Conservation (phyloP, 176 grass and related monocot genomes). For the Aegilops tauschii region DNA sequence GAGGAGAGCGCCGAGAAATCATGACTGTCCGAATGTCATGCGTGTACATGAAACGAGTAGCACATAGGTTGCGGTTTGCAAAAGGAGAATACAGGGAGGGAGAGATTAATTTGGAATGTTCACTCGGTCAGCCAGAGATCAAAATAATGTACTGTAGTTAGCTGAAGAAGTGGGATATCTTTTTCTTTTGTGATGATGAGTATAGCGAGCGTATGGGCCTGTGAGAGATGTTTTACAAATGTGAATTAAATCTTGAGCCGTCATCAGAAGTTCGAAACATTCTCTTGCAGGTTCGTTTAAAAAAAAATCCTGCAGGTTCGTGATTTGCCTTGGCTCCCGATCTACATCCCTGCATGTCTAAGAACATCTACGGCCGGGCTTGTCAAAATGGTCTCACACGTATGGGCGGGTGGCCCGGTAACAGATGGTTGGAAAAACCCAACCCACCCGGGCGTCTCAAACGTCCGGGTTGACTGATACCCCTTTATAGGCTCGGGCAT, state of each 20-base stretch:
- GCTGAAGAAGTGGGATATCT: background rate
- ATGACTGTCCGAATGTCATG: constrained; percentile 21
- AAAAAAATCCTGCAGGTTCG: too few species aligned
- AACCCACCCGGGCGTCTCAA: too few species aligned
- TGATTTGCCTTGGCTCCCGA: background rate
- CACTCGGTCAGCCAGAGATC: background rate
- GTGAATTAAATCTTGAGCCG: constrained; percentile 12
- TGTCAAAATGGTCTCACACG: too few species aligned
- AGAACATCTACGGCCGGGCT: too few species aligned
- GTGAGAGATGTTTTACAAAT: constrained; percentile 15
- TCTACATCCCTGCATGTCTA: too few species aligned
- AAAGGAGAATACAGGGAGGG: constrained; percentile 6
- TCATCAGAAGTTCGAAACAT: background rate
- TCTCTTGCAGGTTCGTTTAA: background rate
- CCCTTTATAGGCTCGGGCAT: too few species aligned
- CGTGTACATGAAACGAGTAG: constrained; percentile 53
- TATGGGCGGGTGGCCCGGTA: too few species aligned
- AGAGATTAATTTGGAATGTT: constrained; percentile 13
- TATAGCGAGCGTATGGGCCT: constrained; percentile 37
- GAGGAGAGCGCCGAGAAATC: background rate
- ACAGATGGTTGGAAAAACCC: too few species aligned
- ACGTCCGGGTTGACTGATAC: too few species aligned
- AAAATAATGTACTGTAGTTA: constrained; percentile 35
- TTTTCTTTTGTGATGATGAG: constrained; percentile 24
- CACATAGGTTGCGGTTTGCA: constrained; percentile 42